Conservation (phyloP, 306 rosid species). For the Glycyrrhiza uralensis region DNA sequence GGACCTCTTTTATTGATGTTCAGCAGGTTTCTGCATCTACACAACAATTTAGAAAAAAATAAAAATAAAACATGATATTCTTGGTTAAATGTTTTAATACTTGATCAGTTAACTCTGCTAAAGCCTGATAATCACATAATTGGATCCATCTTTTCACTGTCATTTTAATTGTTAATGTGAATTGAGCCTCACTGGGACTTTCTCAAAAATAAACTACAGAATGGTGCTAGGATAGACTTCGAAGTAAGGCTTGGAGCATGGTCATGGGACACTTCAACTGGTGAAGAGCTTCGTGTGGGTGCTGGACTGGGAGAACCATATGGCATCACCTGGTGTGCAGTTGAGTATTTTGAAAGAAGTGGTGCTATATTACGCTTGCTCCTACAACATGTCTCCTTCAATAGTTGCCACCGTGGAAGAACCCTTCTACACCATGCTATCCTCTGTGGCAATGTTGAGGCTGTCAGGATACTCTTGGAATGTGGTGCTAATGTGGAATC, state of each 20-base stretch:
- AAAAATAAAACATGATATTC: not conserved
- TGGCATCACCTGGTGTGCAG: slow-evolving; percentile 82
- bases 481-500: slow-evolving; percentile 58
- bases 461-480: slow-evolving; percentile 55
- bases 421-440: slow-evolving; percentile 86
- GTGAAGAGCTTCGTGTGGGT: slow-evolving; percentile 92
- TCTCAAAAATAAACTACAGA: slow-evolving; percentile 43
- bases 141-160: not conserved
- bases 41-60: not conserved
- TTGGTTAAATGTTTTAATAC: slow-evolving; percentile 2
- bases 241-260: slow-evolving; percentile 81
- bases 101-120: not conserved
- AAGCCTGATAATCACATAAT: not conserved
- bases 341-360: slow-evolving; percentile 86
- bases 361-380: slow-evolving; percentile 72
- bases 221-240: slow-evolving; percentile 53
- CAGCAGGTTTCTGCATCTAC: not conserved
- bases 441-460: slow-evolving; percentile 73
- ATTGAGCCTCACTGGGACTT: slow-evolving; percentile 21
- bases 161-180: slow-evolving; percentile 11
- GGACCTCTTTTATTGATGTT: too few species aligned
- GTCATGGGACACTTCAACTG: slow-evolving; percentile 86
- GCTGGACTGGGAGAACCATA: slow-evolving; percentile 95
- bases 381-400: slow-evolving; percentile 45
- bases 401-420: slow-evolving; percentile 56